Evolutionary conservation across 805 yeast genomes (phyloP).

Genomic region (Nakazawaea populi): DNA sequence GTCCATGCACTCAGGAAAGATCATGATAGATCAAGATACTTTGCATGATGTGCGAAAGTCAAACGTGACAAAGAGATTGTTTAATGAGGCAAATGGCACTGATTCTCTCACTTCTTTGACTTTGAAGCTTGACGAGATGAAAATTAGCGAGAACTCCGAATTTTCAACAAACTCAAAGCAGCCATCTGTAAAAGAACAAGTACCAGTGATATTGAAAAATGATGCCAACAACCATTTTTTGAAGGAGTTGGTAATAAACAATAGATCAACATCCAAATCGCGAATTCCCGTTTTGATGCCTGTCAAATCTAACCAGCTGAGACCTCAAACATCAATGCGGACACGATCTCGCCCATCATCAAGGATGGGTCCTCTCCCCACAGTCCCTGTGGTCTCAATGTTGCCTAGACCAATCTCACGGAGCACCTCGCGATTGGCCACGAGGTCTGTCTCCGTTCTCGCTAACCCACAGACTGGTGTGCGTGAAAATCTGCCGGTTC

Average conservation of each 20-base stretch:
- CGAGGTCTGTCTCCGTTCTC: background rate
- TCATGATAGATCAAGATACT: background rate
- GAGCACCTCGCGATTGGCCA: background rate
- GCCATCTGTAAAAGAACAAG: background rate
- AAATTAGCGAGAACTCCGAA: conserved; percentile 2
- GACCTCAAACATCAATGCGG: background rate
- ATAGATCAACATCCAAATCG: background rate
- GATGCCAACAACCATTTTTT: background rate
- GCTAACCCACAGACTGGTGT: no score
- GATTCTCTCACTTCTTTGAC: background rate
- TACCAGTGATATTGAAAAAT: conserved; percentile 9
- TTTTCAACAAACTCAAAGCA: no score
- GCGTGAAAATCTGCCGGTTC: no score
- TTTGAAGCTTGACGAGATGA: background rate
- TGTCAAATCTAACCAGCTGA: background rate
- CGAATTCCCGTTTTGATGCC: background rate
- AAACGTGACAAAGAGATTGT: conserved; percentile 14
- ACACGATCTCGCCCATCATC: background rate
- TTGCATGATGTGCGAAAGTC: no score
- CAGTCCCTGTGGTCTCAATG: background rate
- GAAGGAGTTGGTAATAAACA: background rate
- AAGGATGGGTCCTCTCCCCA: background rate
- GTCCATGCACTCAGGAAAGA: background rate
- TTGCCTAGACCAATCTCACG: conserved; percentile 5
- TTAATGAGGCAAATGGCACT: no score